Percentiles rank a stretch among this genome's conserved stretches.
These are phyloP conservation scores for Yarrowia sp. DNA, from an alignment of 805 yeast genomes.

Conservation along the genomic window DNA sequence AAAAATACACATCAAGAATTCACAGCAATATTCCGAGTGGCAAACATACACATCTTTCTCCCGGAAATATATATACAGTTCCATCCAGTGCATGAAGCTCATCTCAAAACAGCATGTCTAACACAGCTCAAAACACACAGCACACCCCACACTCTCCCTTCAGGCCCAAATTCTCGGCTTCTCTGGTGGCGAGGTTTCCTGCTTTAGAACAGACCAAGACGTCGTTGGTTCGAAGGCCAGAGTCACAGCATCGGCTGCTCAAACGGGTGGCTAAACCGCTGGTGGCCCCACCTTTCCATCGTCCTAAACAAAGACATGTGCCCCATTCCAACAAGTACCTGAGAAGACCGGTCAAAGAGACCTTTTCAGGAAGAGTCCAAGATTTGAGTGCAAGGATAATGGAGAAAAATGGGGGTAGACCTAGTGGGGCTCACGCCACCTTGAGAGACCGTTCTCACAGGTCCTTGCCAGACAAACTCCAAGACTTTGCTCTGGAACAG, in stretches of 20 bases:
- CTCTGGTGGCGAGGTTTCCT: constrained; percentile 23
- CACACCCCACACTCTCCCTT: background rate
- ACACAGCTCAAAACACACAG: background rate
- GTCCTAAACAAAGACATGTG: background rate
- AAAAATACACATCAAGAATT: too few species aligned
- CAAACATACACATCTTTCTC: too few species aligned
- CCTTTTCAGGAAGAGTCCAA: constrained; percentile 14
- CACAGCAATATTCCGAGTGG: too few species aligned
- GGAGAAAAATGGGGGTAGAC: background rate
- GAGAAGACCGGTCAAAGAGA: background rate
- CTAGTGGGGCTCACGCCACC: too few species aligned
- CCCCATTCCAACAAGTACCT: constrained; percentile 20
- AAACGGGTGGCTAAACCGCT: constrained; percentile 21
- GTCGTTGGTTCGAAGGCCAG: background rate
- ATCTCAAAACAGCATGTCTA: too few species aligned
- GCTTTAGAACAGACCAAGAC: constrained; percentile 11
- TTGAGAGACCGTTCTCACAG: too few species aligned
- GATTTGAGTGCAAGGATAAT: constrained; percentile 1
- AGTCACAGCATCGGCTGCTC: constrained; percentile 6
- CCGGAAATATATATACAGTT: too few species aligned
- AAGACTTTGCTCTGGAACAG: constrained; percentile 8
- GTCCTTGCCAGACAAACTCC: background rate
- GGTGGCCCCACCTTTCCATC: background rate
- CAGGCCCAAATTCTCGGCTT: constrained; percentile 18
- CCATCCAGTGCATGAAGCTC: too few species aligned